These are phyloP conservation scores for Sphaerostilbella broomeana DNA, from an alignment of 2,329 filamentous ascomycete genomes.

Conservation along the genomic window DNA sequence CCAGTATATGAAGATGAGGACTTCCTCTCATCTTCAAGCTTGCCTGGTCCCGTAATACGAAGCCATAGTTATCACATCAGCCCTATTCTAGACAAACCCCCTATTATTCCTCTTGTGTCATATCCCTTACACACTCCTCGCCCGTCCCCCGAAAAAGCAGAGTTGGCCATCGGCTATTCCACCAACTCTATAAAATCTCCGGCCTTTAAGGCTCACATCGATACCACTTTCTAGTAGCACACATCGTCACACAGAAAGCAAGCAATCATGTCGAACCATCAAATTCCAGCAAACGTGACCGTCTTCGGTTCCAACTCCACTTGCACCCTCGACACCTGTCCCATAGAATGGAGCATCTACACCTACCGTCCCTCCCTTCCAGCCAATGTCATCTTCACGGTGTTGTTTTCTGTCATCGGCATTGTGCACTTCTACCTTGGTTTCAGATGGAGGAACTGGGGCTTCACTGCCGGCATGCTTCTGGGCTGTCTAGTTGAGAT, in stretches of 20 bases:
- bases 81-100: no score
- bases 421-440: conserved; percentile 40
- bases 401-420: conserved; percentile 40
- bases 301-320: conserved; percentile 39
- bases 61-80: no score
- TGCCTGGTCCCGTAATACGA: no score
- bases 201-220: no score
- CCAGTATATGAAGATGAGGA: no score
- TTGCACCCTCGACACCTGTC: conserved; percentile 43
- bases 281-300: conserved; percentile 16
- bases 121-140: no score
- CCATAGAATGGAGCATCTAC: conserved; percentile 43
- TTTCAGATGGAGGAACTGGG: conserved; percentile 40
- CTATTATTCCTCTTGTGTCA: no score
- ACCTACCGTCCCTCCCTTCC: conserved; percentile 46
- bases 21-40: no score
- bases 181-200: no score
- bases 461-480: conserved; percentile 46
- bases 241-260: background rate
- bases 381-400: conserved; percentile 47
- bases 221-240: background rate
- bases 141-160: no score
- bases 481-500: conserved; percentile 52
- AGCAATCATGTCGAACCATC: background rate
- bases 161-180: no score